Percentiles rank a stretch among this genome's conserved stretches.
Conservation (phyloP, 257 asterid species). For the Przewalskia tangutica region DNA sequence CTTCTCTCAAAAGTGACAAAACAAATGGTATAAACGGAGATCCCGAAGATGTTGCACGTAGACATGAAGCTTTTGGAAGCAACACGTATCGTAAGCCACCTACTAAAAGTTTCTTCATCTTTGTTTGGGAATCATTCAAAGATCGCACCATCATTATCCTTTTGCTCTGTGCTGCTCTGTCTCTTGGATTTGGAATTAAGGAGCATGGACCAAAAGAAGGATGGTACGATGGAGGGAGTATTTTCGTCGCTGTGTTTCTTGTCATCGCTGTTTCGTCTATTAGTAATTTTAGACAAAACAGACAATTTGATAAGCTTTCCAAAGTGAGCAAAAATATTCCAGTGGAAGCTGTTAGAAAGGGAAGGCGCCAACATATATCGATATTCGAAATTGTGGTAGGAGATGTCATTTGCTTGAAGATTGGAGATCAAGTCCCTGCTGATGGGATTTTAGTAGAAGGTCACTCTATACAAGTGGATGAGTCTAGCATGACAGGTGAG, state of each 20-base stretch:
- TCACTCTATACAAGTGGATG: conserved; percentile 26
- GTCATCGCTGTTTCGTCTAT: conserved; percentile 26
- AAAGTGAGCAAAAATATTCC: conserved; percentile 20
- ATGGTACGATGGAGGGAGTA: conserved; percentile 42
- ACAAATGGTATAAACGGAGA: conserved; percentile 19
- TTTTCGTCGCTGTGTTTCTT: conserved; percentile 26
- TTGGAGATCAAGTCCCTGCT: conserved; percentile 44
- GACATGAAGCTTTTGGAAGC: conserved; percentile 25
- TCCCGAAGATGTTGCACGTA: conserved; percentile 8
- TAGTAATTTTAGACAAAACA: conserved; percentile 25
- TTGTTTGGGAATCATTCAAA: conserved; percentile 23
- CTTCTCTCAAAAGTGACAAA: conserved; percentile 9
- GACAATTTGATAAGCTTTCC: conserved; percentile 24
- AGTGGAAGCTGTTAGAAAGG: conserved; percentile 28
- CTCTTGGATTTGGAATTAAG: conserved; percentile 35
- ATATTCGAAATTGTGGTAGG: conserved; percentile 35
- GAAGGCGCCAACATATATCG: conserved; percentile 20
- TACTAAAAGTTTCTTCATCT: conserved; percentile 5
- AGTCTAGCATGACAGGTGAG: conserved; percentile 35
- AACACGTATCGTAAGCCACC: conserved; percentile 25
- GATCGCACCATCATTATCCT: conserved; percentile 28
- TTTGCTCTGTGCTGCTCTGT: conserved; percentile 24
- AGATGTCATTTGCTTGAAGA: conserved; percentile 33
- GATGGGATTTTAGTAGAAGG: conserved; percentile 38
- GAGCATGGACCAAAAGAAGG: conserved; percentile 25